Percentiles rank a stretch among this genome's conserved stretches.
phyloP scores from a whole-genome alignment of 345 rosid species.

The Hibiscus syriacus region DNA sequence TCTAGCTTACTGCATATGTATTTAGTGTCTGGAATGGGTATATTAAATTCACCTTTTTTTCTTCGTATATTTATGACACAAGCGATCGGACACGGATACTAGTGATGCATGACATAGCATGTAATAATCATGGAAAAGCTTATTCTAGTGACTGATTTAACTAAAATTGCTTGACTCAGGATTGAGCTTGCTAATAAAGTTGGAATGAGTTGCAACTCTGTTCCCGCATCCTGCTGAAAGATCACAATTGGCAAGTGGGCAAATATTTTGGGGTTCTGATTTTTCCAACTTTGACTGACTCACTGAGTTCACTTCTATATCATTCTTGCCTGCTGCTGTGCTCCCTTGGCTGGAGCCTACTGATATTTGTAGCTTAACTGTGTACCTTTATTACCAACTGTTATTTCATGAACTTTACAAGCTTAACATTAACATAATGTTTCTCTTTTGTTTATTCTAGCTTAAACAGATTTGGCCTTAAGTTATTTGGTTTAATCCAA shows the following conservation, averaged over 20 bases:
- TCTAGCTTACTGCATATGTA: background rate
- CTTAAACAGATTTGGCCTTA: no score
- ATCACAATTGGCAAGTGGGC: background rate
- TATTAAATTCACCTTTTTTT: no score
- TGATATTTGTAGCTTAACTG: background rate
- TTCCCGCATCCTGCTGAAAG: no score
- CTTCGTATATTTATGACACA: no score
- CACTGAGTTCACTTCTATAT: background rate
- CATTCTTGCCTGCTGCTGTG: no score
- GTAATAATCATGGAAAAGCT: background rate
- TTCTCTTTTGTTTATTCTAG: no score
- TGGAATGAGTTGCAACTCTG: no score
- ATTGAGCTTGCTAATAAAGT: background rate
- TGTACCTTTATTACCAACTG: background rate
- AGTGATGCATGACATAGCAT: no score
- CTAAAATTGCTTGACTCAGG: background rate
- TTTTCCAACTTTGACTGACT: background rate
- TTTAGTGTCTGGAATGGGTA: no score
- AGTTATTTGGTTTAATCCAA: no score
- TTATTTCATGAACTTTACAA: no score
- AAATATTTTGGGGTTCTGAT: background rate
- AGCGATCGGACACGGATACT: no score
- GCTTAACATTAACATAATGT: background rate
- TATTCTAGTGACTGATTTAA: background rate
- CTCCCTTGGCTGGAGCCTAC: background rate